Percentiles rank a stretch among this genome's conserved stretches.
phyloP scores from a whole-genome alignment of 2,329 filamentous ascomycete genomes.

The Trichoderma gracile region DNA sequence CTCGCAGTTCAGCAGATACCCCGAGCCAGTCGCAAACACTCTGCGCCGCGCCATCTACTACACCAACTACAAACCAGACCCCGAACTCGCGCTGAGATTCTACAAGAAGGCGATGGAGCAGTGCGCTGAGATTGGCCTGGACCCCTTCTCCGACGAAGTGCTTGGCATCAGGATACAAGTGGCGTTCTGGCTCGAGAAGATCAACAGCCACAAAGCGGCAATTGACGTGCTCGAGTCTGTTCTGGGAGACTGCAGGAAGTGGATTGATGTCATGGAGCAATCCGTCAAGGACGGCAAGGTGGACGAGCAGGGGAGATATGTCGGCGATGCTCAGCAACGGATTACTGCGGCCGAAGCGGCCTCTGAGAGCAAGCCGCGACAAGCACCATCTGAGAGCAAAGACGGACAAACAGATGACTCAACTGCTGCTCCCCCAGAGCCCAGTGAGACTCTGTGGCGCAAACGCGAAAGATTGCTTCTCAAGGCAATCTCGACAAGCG shows the following conservation, averaged over 20 bases:
- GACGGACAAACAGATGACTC: not conserved
- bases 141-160: constrained; percentile 88
- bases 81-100: constrained; percentile 75
- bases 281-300: constrained; percentile 50
- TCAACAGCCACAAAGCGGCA: constrained; percentile 67
- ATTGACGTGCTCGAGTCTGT: constrained; percentile 79
- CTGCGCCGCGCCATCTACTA: constrained; percentile 86
- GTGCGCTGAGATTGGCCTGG: constrained; percentile 72
- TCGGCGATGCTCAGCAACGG: constrained; percentile 25
- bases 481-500: constrained; percentile 72
- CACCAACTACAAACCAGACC: constrained; percentile 73
- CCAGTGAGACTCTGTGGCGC: constrained; percentile 53
- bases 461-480: constrained; percentile 68
- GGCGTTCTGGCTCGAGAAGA: constrained; percentile 75
- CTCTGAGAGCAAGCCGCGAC: constrained; percentile 25
- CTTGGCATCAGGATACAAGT: constrained; percentile 85
- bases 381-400: constrained; percentile 25
- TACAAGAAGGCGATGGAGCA: constrained; percentile 78
- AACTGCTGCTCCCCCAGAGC: constrained; percentile 27
- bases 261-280: constrained; percentile 58
- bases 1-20: constrained; percentile 58
- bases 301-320: constrained; percentile 42
- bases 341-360: not conserved
- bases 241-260: constrained; percentile 65
- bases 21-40: constrained; percentile 71